Evolutionary conservation across 129 eudicot genomes (phyloP).

Genomic region (Centaurea solstitialis): DNA sequence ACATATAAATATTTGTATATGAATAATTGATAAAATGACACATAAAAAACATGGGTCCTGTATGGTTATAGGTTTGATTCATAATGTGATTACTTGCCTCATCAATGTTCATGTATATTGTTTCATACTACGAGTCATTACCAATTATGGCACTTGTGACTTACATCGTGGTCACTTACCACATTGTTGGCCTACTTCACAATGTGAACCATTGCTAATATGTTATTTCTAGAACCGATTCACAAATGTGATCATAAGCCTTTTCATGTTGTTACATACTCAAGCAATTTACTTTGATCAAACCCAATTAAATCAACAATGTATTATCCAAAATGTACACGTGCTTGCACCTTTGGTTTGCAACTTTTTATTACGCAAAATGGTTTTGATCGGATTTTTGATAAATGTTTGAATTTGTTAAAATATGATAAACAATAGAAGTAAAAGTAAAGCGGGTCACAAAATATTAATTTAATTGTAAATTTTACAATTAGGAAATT

Average conservation of each 20-base stretch:
- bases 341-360: not conserved
- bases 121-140: not conserved
- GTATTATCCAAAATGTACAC: not conserved
- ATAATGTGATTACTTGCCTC: not conserved
- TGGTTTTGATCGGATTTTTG: not conserved
- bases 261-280: not conserved
- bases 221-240: not conserved
- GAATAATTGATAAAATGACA: not conserved
- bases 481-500: not conserved
- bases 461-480: not conserved
- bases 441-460: not conserved
- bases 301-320: not conserved
- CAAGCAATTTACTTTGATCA: too few species aligned
- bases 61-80: too few species aligned
- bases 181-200: not conserved
- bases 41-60: not conserved
- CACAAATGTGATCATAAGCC: not conserved
- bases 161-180: not conserved
- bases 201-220: not conserved
- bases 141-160: not conserved
- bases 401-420: not conserved
- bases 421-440: too few species aligned
- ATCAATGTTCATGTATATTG: too few species aligned
- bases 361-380: too few species aligned
- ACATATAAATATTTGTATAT: too few species aligned